Base-by-base conservation (phyloP, 1,139 yeast genomes). In the Scheffersomyces lignicola region DNA sequence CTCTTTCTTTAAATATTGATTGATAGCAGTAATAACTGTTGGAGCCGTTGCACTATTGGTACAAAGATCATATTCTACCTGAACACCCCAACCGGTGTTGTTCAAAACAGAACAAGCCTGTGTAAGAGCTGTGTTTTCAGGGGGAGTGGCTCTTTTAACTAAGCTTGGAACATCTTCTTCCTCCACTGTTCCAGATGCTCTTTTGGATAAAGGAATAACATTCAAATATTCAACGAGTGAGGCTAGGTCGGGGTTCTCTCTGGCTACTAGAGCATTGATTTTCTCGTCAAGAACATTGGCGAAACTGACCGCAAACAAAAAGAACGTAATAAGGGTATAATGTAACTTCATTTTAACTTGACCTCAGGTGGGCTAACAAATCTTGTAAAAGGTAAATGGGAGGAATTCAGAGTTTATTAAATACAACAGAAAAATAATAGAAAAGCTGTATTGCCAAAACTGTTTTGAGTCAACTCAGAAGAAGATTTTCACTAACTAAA, bases 21-120 rank as follows among this genome's bases (percentile, higher is more conserved):
- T 57, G 24, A 60, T 48, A 13, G 54, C 49, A 18, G 43, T 43
- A 14, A 57, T 52, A 13, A 54, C 48, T 10, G 49, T 41, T 5
- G 48, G 40, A 36, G 59, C 60, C 5, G 64, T 54, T 22, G 50
- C 37, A 7, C 51, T 41, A 27, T 43, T 46, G 8, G 59, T 52
- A 13, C 54, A 51, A 6, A 59, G 47, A 2, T 44, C 43, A 35
- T 58, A 58, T 2, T 51, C 47, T 21, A 58, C 41, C 17, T 45
- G 38, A 5, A 58, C 58, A 31, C 57, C 64, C 14, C 47, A 42
- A 11, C 61, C 65, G 14, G 56, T 45, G 35, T 49, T 44, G 45
- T 61, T 60, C 39, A 61, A 48, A 7, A 47, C 48, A 15, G 56
- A 53, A 38, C 59, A 55, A 14, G 56, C 48, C n/a, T 49, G 41